Conservation (phyloP, 2,329 filamentous ascomycete genomes). For the Pyricularia sp. region DNA sequence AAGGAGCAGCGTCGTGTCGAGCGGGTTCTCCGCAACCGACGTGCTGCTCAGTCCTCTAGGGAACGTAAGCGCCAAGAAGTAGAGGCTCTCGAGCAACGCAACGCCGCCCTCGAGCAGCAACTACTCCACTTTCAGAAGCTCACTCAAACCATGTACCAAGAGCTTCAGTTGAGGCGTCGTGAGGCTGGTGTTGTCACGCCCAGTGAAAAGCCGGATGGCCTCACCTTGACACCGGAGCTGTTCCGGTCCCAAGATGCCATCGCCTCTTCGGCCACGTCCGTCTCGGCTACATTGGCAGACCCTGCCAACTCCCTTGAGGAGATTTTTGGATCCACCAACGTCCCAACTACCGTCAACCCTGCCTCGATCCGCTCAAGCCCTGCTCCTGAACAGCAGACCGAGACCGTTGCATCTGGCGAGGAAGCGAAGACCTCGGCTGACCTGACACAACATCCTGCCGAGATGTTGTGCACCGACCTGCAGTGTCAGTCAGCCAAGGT, state of each 20-base stretch:
- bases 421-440: conserved; percentile 46
- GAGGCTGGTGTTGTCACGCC: conserved; percentile 29
- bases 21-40: conserved; percentile 89
- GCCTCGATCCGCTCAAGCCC: conserved; percentile 38
- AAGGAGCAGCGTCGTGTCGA: conserved; percentile 97
- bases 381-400: conserved; percentile 14
- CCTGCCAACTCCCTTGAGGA: conserved; percentile 22
- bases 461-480: conserved; percentile 98
- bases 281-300: not conserved
- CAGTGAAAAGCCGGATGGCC: conserved; percentile 24
- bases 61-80: conserved; percentile 85
- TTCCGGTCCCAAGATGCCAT: conserved; percentile 34
- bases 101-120: conserved; percentile 54
- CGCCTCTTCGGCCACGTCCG: conserved; percentile 4
- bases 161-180: conserved; percentile 16
- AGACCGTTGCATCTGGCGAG: conserved; percentile 11
- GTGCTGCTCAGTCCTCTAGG: conserved; percentile 88
- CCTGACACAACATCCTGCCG: conserved; percentile 99
- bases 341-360: conserved; percentile 43
- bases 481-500: conserved; percentile 87
- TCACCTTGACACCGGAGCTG: conserved; percentile 46
- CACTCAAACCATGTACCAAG: conserved; percentile 35
- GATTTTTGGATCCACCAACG: conserved; percentile 22
- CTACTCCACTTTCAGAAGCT: conserved; percentile 30
- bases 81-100: conserved; percentile 68